Conservation (phyloP, 208 protist genomes). For the Porcisia hertigi region DNA sequence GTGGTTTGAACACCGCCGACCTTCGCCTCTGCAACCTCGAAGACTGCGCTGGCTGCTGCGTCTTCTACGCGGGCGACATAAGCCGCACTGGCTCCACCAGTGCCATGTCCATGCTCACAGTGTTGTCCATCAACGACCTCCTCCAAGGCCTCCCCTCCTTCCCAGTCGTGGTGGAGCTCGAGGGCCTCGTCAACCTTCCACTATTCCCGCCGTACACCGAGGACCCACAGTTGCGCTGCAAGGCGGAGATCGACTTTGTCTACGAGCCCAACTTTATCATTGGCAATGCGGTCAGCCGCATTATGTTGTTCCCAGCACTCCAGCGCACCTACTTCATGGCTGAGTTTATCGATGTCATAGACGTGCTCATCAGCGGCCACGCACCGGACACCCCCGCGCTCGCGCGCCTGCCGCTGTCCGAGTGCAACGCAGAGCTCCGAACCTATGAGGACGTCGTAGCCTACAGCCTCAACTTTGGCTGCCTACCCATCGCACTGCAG, state of each 20-base stretch:
- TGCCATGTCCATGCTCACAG: slow-evolving; percentile 77
- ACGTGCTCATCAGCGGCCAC: slow-evolving; percentile 77
- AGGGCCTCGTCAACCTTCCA: slow-evolving; percentile 68
- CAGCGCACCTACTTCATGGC: slow-evolving; percentile 81
- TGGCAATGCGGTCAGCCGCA: slow-evolving; percentile 78
- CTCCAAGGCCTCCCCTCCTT: slow-evolving; percentile 63
- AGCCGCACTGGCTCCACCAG: slow-evolving; percentile 71
- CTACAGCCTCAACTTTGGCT: slow-evolving; percentile 66
- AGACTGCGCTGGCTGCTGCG: slow-evolving; percentile 64
- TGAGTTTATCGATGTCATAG: slow-evolving; percentile 81
- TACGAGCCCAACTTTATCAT: slow-evolving; percentile 88
- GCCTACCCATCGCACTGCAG: slow-evolving; percentile 75
- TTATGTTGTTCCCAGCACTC: slow-evolving; percentile 75
- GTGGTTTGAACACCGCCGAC: slow-evolving; percentile 71
- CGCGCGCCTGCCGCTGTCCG: slow-evolving; percentile 51
- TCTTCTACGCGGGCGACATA: slow-evolving; percentile 79
- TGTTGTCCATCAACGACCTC: slow-evolving; percentile 74
- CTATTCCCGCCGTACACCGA: slow-evolving; percentile 77
- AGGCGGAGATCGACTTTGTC: slow-evolving; percentile 73
- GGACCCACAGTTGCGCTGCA: slow-evolving; percentile 52
- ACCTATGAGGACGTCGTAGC: slow-evolving; percentile 78
- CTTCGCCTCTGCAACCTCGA: slow-evolving; percentile 74
- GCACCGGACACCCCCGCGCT: slow-evolving; percentile 58
- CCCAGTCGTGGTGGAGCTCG: slow-evolving; percentile 79
- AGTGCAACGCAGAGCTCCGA: slow-evolving; percentile 50